Evolutionary conservation across 1,284 basidiomycete genomes (phyloP).

Genomic region (Ustilago trichophora): DNA sequence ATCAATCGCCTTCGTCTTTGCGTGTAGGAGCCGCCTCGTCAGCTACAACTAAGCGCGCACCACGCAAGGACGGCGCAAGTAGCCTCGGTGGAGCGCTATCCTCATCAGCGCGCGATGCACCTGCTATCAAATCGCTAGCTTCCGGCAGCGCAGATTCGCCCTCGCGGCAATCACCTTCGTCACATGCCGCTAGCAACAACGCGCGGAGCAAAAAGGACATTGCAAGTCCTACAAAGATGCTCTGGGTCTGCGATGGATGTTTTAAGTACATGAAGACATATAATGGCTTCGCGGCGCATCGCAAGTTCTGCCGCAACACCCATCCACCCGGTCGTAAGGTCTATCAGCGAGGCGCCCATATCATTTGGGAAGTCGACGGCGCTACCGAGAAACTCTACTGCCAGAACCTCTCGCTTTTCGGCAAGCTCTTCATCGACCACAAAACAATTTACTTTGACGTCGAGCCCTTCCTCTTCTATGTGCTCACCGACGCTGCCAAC

Average conservation of each 20-base stretch:
- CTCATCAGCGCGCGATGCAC: constrained; percentile 18
- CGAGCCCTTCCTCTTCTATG: constrained; percentile 80
- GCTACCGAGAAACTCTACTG: constrained; percentile 84
- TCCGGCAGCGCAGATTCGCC: not conserved
- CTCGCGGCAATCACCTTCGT: constrained; percentile 9
- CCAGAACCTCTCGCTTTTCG: constrained; percentile 93
- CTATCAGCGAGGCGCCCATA: constrained; percentile 87
- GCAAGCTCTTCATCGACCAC: constrained; percentile 98
- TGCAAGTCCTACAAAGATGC: constrained; percentile 23
- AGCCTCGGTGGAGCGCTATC: constrained; percentile 23
- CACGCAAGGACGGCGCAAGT: constrained; percentile 17
- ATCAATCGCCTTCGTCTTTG: constrained; percentile 19
- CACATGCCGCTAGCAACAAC: not conserved
- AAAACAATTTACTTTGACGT: constrained; percentile 95
- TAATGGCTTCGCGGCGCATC: constrained; percentile 51
- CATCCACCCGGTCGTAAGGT: constrained; percentile 89
- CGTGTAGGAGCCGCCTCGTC: constrained; percentile 1
- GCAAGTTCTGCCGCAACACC: constrained; percentile 76
- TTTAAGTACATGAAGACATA: constrained; percentile 86
- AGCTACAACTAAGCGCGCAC: not conserved
- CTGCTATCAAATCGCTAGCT: constrained; percentile 24
- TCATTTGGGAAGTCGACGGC: constrained; percentile 96
- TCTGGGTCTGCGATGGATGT: constrained; percentile 84
- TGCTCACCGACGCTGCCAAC: constrained; percentile 81
- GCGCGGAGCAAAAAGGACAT: constrained; percentile 12